Base-by-base conservation (phyloP, 2,329 filamentous ascomycete genomes). In the Penicillium vulpinum region DNA sequence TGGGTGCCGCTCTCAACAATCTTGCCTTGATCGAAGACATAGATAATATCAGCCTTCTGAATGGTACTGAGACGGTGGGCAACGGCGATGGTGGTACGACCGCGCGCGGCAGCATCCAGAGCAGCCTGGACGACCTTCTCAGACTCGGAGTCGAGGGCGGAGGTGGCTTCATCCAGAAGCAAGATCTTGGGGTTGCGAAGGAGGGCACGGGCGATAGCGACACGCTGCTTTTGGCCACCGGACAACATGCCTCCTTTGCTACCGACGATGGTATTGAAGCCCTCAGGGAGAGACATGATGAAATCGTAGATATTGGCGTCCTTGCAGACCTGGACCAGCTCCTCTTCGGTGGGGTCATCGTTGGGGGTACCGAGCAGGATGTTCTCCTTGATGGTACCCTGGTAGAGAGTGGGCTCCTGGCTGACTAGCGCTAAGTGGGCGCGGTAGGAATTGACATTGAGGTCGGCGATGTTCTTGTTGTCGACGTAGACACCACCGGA, bases 271-370 rank as follows among this genome's bases (percentile, higher is more conserved):
- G 92, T 96, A 68, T 87, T 84, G 78, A 96, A 92, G 16, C 91
- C 92, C 2, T 96, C 91, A 1, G 90, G 91, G 18, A 95, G 80
- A 5, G 89, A 93, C 65, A 90, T 80, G 77, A 96, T 92, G 70
- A 96, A 96, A 68, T 96, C 91, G 75, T 92, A 92, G 62, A 96
- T 96, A 70, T 96, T 96, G 64, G 92, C 90, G 71, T 96, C 91
- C 57, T 88, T 88, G 79, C 92, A 96, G 1, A 90, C 92, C 67
- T 87, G 84, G 53, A 89, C 82, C 50, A 97, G 81, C 1, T 83
- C 83, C 55, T 88, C 85, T 57, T 97, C 91, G 0, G 85, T 75
- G 0, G 94, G 83, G 28, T 87, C 80, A 6, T 88, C 84, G 13
- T 81, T 78, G 8, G 88, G 79, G 38, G 86, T 85, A 43, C 92